Evolutionary conservation across 2,329 filamentous ascomycete species (phyloP), one percentile per base, ranked within the genome.

Genomic region (Diaporthe longicolla): DNA sequence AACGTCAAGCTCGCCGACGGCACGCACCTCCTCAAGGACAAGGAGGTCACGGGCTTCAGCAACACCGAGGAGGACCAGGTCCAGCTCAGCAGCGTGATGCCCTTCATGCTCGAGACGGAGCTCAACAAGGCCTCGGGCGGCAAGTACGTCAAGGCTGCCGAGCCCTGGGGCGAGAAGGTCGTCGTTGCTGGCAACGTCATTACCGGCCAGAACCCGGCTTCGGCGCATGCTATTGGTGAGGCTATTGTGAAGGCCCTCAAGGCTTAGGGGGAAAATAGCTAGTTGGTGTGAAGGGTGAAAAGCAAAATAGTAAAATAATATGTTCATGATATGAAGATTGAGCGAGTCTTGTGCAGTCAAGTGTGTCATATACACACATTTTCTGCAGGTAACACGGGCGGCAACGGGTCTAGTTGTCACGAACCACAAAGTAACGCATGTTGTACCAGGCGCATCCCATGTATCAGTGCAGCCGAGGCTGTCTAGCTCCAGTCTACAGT

Each of bases 31-130:
- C 81, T 93, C 52, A 82, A 86, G 66, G 90, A 88, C 58, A 87
- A 87, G 79, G 83, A 86, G 59, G 89, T 91, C 32, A 92, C 91
- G 0, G 91, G 89, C 13, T 91, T 91, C 79, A 88, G 85, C 48
- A 89, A 91, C 78, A 82, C 75, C 0, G 90, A 92, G 82, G 89
- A 91, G 83, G 86, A 85, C 70, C 81, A 81, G 61, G 82, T 82
- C 11, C 83, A 80, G 57, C 77, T 85, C 73, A 83, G 78, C 45
- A 76, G 81, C 43, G 81, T 73, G 4, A 85, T 91, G 84, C 89
- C 90, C 0, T 93, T 93, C 81, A 80, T 87, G 81, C 88, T 93
- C 57, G 89, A 90, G 80, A 87, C 89, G 75, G 86, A 88, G 81
- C 80, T 91, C 71, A 80, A 84, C 9, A 79, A 86, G 78, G 83